These are phyloP conservation scores for Ogataea minuta DNA, from an alignment of 805 yeast genomes.

Conservation along the genomic window DNA sequence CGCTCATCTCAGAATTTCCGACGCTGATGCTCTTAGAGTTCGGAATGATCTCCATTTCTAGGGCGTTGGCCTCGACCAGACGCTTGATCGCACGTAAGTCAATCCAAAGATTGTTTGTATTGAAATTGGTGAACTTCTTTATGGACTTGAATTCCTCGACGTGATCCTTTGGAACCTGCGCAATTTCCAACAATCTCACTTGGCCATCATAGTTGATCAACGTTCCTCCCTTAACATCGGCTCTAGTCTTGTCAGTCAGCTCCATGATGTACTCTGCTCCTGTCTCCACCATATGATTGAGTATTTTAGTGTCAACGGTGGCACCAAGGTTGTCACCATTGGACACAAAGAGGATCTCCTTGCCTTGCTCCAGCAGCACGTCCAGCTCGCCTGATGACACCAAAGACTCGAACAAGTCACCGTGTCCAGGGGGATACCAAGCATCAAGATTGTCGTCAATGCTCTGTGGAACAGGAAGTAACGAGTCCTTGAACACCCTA, in stretches of 20 bases:
- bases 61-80: conserved; percentile 76
- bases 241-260: conserved; percentile 97
- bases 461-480: conserved; percentile 86
- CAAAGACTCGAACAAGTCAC: conserved; percentile 91
- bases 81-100: conserved; percentile 92
- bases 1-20: conserved; percentile 78
- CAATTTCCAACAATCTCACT: conserved; percentile 92
- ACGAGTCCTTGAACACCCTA: conserved; percentile 91
- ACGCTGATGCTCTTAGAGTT: conserved; percentile 79
- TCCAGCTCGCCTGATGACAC: conserved; percentile 91
- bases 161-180: conserved; percentile 98
- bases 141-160: conserved; percentile 97
- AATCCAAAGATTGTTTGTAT: conserved; percentile 98
- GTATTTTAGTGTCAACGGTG: conserved; percentile 87
- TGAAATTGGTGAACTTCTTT: conserved; percentile 96
- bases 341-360: conserved; percentile 92
- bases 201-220: conserved; percentile 93
- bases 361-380: conserved; percentile 84
- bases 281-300: conserved; percentile 89
- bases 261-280: conserved; percentile 97
- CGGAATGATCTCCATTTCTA: conserved; percentile 93
- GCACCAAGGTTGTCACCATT: conserved; percentile 99
- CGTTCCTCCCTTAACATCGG: conserved; percentile 99
- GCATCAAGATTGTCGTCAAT: conserved; percentile 72
- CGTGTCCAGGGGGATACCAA: conserved; percentile 99